A percentile compares a stretch with the other conserved stretches of the same genome.
These are phyloP conservation scores for Phaeosphaeriaceae sp. DNA, from an alignment of 2,329 filamentous ascomycete genomes.

Conservation along the genomic window DNA sequence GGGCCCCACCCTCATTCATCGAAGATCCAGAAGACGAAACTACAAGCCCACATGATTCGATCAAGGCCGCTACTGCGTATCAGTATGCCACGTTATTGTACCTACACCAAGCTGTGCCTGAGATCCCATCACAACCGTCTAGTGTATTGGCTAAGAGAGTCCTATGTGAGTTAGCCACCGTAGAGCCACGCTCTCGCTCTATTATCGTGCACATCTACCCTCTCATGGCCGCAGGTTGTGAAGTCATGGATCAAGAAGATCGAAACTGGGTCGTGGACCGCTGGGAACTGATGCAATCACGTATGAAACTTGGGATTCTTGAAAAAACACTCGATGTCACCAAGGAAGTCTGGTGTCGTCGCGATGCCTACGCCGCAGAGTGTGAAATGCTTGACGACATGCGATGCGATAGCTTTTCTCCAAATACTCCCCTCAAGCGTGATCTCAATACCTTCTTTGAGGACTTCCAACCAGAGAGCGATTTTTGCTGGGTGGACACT, in stretches of 20 bases:
- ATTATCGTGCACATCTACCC: slow-evolving; percentile 75
- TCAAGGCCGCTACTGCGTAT: slow-evolving; percentile 71
- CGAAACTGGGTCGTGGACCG: slow-evolving; percentile 68
- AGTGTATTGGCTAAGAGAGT: slow-evolving; percentile 67
- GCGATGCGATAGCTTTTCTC: slow-evolving; percentile 13
- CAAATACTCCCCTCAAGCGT: slow-evolving; percentile 27
- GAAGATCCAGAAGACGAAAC: slow-evolving; percentile 69
- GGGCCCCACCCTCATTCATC: slow-evolving; percentile 65
- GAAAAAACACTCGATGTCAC: slow-evolving; percentile 70
- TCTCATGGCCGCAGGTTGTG: slow-evolving; percentile 70
- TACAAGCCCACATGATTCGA: slow-evolving; percentile 66
- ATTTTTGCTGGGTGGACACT: slow-evolving; percentile 30
- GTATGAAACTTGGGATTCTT: slow-evolving; percentile 71
- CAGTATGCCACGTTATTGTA: slow-evolving; percentile 71
- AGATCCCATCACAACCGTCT: slow-evolving; percentile 66
- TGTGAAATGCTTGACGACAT: slow-evolving; percentile 12
- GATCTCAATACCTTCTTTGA: slow-evolving; percentile 27
- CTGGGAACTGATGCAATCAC: slow-evolving; percentile 65
- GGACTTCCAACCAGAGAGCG: slow-evolving; percentile 21
- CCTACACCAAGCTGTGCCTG: slow-evolving; percentile 71
- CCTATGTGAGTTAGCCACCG: slow-evolving; percentile 66
- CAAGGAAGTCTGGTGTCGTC: slow-evolving; percentile 69
- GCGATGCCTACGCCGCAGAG: slow-evolving; percentile 60
- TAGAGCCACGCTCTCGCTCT: slow-evolving; percentile 66
- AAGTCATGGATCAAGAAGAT: slow-evolving; percentile 65